These are phyloP conservation scores for Aureobasidium sp. DNA, from an alignment of 2,329 filamentous ascomycete species.

Conservation along the genomic window DNA sequence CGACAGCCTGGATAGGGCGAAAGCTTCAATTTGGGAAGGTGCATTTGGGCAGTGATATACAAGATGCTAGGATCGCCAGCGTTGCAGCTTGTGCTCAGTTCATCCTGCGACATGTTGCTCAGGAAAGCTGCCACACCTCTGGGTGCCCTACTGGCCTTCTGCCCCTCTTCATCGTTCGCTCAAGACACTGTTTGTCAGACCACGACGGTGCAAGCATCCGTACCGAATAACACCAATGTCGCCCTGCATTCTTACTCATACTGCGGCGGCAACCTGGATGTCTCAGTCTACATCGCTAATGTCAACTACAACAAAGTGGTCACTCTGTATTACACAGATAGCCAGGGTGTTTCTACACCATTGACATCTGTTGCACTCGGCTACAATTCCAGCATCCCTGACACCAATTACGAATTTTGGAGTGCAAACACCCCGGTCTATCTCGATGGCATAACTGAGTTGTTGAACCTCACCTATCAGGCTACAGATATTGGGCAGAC, in stretches of 20 bases:
- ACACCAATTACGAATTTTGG: conserved; percentile 26
- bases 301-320: conserved; percentile 28
- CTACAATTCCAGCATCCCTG: conserved; percentile 23
- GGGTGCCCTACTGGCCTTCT: conserved; percentile 4
- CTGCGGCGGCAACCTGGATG: conserved; percentile 26
- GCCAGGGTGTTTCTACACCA: conserved; percentile 25
- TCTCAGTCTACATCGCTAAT: conserved; percentile 25
- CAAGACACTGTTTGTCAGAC: conserved; percentile 21
- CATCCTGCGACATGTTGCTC: conserved; percentile 13
- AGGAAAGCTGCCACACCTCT: conserved; percentile 2
- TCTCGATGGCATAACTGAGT: conserved; percentile 25
- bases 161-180: conserved; percentile 10
- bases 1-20: conserved; percentile 2
- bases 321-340: conserved; percentile 27
- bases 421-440: conserved; percentile 23
- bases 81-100: conserved; percentile 6
- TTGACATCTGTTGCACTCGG: conserved; percentile 22
- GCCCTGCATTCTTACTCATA: conserved; percentile 25
- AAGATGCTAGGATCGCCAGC: conserved; percentile 7
- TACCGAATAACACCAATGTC: conserved; percentile 21
- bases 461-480: conserved; percentile 27
- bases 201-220: conserved; percentile 17
- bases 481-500: conserved; percentile 24
- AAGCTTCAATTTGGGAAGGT: conserved; percentile 1
- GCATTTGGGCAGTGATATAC: not conserved